Evolutionary conservation across 164 flowering plant genomes (phyloP).

Genomic region (Nymphaea colorata): DNA sequence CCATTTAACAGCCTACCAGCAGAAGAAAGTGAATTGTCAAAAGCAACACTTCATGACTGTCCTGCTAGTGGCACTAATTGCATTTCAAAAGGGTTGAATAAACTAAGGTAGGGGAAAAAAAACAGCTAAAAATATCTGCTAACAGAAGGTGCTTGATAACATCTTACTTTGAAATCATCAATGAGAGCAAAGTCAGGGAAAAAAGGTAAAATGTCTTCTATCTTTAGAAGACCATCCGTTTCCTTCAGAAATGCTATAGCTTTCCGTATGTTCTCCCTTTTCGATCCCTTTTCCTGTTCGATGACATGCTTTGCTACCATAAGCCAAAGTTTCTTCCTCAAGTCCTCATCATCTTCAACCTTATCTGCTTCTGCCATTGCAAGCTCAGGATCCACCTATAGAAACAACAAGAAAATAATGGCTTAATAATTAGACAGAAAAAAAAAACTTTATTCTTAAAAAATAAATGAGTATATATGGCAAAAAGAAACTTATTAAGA

Average conservation of each 20-base stretch:
- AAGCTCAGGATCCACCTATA: slow-evolving; percentile 92
- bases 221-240: slow-evolving; percentile 94
- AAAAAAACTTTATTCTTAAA: too few species aligned
- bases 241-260: slow-evolving; percentile 98
- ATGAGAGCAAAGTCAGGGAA: slow-evolving; percentile 98
- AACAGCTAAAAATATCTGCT: too few species aligned
- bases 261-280: slow-evolving; percentile 92
- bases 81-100: too few species aligned
- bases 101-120: too few species aligned
- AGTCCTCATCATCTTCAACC: slow-evolving; percentile 97
- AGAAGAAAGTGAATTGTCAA: too few species aligned
- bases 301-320: slow-evolving; percentile 99
- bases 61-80: too few species aligned
- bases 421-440: too few species aligned
- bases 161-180: slow-evolving; percentile 86
- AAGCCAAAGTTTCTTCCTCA: slow-evolving; percentile 98
- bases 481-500: too few species aligned
- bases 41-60: too few species aligned
- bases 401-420: neutral
- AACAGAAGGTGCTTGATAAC: neutral
- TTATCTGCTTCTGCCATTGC: slow-evolving; percentile 99
- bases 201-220: slow-evolving; percentile 96
- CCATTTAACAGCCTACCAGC: too few species aligned
- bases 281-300: slow-evolving; percentile 94
- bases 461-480: too few species aligned